These are phyloP conservation scores for Citrus inodora DNA, from an alignment of 345 rosid genomes.

Conservation along the genomic window DNA sequence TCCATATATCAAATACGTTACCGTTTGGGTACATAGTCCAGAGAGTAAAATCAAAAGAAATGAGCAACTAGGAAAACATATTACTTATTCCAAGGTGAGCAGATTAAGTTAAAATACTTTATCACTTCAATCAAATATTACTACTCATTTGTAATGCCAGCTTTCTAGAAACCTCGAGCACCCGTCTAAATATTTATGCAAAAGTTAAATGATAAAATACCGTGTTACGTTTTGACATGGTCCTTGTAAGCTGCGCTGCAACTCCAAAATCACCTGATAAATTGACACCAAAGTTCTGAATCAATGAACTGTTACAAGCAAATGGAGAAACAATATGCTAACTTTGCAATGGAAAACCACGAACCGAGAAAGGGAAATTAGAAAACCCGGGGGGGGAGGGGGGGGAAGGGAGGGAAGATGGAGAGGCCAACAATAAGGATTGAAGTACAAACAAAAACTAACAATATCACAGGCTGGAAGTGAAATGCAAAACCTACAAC, in stretches of 20 bases:
- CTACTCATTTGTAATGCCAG: background rate
- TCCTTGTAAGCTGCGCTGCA: constrained; percentile 97
- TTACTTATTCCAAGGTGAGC: background rate
- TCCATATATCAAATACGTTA: background rate
- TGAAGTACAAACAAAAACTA: background rate
- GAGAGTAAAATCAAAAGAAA: background rate
- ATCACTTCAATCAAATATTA: background rate
- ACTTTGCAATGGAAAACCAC: background rate
- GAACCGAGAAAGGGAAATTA: background rate
- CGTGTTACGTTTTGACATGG: constrained; percentile 99
- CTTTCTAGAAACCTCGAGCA: background rate
- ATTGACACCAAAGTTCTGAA: constrained; percentile 5
- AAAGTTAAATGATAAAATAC: constrained; percentile 30
- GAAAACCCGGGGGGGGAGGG: background rate
- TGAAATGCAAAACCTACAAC: background rate
- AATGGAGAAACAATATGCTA: background rate
- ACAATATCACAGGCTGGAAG: background rate
- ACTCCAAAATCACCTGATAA: constrained; percentile 97
- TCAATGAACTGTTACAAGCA: background rate
- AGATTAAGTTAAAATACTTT: background rate
- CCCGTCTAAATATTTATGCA: background rate
- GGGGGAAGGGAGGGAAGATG: background rate
- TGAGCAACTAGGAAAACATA: background rate
- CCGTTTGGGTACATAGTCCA: background rate
- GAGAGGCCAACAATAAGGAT: background rate